A percentile compares a stretch with the other conserved stretches of the same genome.
These are phyloP conservation scores for Chlorella ohadii DNA, from an alignment of 139 green algal genomes.

Conservation along the genomic window DNA sequence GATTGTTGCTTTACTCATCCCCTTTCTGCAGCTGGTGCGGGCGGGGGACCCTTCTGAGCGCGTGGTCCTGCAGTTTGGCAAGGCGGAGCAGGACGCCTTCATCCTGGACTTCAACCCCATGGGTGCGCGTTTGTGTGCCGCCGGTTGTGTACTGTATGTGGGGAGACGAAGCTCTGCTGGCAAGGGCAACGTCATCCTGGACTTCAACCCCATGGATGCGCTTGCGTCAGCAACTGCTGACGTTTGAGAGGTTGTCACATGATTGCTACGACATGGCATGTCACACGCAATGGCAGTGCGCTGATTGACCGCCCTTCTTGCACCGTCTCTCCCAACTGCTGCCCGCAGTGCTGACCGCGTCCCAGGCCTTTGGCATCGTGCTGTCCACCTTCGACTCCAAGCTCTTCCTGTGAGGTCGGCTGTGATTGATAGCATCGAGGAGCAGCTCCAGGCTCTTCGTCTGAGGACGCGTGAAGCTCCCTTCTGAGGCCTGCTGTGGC, in stretches of 20 bases:
- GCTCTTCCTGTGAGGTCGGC: constrained; percentile 58
- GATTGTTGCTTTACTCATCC: too few relatives aligned
- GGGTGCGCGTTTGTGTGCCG: not conserved
- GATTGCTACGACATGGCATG: too few relatives aligned
- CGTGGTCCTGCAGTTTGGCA: constrained; percentile 95
- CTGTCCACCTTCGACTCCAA: constrained; percentile 96
- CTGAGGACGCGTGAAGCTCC: too few relatives aligned
- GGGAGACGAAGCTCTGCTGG: too few relatives aligned
- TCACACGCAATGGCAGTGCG: too few relatives aligned
- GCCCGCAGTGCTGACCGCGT: constrained; percentile 64
- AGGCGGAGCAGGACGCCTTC: constrained; percentile 88
- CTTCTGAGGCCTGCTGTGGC: too few relatives aligned
- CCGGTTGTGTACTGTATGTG: too few relatives aligned
- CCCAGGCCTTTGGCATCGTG: constrained; percentile 95
- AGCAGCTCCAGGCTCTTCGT: too few relatives aligned
- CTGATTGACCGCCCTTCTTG: too few relatives aligned
- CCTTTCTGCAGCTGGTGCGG: constrained; percentile 19
- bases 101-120: constrained; percentile 93
- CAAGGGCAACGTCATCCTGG: constrained; percentile 82
- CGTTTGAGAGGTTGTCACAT: too few relatives aligned
- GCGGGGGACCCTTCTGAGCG: constrained; percentile 68
- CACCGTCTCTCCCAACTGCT: constrained; percentile 20
- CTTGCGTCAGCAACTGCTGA: too few relatives aligned
- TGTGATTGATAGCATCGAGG: too few relatives aligned
- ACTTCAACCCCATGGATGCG: constrained; percentile 77